Conservation (phyloP, 169 alveolate species). For the Plasmodium ovale region DNA sequence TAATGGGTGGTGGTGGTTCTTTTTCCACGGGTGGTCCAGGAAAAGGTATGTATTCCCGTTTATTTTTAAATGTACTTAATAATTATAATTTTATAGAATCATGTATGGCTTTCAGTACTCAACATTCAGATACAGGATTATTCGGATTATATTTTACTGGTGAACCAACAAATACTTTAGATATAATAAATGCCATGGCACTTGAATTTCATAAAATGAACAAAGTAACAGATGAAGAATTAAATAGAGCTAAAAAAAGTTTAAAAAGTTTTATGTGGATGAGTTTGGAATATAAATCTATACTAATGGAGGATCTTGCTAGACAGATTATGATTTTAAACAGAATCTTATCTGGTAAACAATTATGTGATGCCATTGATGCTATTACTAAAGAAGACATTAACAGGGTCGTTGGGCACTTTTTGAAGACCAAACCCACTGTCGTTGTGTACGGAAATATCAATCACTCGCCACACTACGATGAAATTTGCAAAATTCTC, state of each 20-base stretch:
- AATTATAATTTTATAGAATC: constrained; percentile 90
- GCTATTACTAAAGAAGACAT: constrained; percentile 83
- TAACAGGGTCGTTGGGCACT: constrained; percentile 77
- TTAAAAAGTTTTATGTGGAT: constrained; percentile 85
- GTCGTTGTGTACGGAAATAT: constrained; percentile 89
- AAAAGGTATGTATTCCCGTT: constrained; percentile 92
- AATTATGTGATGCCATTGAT: constrained; percentile 85
- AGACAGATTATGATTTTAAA: constrained; percentile 87
- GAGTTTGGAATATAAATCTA: constrained; percentile 86
- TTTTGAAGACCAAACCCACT: constrained; percentile 83
- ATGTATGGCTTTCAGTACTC: constrained; percentile 92
- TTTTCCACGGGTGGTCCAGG: constrained; percentile 95
- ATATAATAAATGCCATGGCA: constrained; percentile 83
- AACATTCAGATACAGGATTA: constrained; percentile 91
- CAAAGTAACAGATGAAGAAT: constrained; percentile 83
- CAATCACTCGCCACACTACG: constrained; percentile 86
- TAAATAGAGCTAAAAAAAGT: constrained; percentile 89
- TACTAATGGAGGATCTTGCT: constrained; percentile 89
- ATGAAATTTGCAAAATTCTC: constrained; percentile 79
- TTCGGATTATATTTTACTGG: constrained; percentile 91
- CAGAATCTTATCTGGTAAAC: constrained; percentile 81
- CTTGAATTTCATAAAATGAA: constrained; percentile 84
- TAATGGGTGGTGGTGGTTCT: constrained; percentile 95
- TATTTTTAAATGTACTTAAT: constrained; percentile 89
- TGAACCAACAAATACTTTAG: constrained; percentile 82